phyloP scores from a whole-genome alignment of 2,329 filamentous ascomycete genomes.

The Fusarium floridanum region DNA sequence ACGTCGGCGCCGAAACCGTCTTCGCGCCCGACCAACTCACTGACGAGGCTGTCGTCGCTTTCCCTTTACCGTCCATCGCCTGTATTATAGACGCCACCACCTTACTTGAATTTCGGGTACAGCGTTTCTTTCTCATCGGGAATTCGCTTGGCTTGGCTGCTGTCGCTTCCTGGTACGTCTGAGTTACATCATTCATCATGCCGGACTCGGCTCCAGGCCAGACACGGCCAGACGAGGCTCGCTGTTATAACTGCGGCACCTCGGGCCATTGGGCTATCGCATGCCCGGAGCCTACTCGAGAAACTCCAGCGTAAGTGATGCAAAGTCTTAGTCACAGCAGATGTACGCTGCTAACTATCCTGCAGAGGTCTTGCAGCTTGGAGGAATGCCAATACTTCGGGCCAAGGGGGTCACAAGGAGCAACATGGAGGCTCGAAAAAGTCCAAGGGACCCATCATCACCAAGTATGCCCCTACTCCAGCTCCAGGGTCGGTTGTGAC shows the following conservation, averaged over 20 bases:
- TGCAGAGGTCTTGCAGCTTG: conserved; percentile 54
- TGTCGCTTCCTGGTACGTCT: conserved; percentile 1
- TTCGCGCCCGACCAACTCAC: conserved; percentile 25
- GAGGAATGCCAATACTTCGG: conserved; percentile 50
- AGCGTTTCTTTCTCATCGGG: background rate
- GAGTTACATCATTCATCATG: conserved; percentile 41
- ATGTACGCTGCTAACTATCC: conserved; percentile 20
- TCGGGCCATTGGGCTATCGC: conserved; percentile 65
- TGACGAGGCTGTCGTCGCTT: conserved; percentile 18
- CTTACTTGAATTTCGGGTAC: conserved; percentile 3
- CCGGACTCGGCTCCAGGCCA: conserved; percentile 47
- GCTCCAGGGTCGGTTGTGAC: conserved; percentile 22
- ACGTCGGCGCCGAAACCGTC: background rate
- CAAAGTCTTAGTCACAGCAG: background rate
- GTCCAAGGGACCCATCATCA: conserved; percentile 52
- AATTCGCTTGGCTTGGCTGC: conserved; percentile 17
- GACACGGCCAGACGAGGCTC: conserved; percentile 52
- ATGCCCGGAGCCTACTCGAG: conserved; percentile 64
- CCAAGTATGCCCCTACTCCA: conserved; percentile 51
- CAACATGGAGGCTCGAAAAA: conserved; percentile 50
- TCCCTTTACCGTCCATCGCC: conserved; percentile 15
- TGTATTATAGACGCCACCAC: conserved; percentile 14
- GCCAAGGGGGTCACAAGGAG: conserved; percentile 45
- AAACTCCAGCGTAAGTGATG: conserved; percentile 63
- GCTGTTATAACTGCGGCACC: conserved; percentile 68